Conservation (phyloP, 352 stramenopile species). For the Phytophthora constricta region DNA sequence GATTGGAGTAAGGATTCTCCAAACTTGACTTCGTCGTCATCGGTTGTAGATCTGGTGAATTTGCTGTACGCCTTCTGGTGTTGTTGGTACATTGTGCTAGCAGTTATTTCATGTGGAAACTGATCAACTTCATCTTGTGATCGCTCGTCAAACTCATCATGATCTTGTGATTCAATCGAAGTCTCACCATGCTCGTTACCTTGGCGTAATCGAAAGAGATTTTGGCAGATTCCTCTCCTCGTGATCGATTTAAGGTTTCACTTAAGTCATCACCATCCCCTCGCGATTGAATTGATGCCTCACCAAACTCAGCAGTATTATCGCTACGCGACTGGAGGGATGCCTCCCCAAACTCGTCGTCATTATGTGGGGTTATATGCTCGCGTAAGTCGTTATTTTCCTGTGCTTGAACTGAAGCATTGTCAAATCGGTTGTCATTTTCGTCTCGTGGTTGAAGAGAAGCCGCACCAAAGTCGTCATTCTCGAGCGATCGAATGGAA, state of each 20-base stretch:
- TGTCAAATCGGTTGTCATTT: too few species aligned
- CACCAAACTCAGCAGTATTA: background rate
- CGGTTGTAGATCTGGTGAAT: background rate
- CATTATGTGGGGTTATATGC: too few species aligned
- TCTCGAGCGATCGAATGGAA: background rate
- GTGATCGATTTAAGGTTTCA: too few species aligned
- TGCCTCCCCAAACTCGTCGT: slow-evolving; percentile 3
- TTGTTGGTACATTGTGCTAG: background rate
- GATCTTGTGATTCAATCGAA: too few species aligned
- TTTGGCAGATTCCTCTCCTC: too few species aligned
- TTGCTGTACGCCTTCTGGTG: background rate
- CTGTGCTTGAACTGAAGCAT: too few species aligned
- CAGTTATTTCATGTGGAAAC: background rate
- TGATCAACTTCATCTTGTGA: background rate
- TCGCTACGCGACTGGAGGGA: background rate
- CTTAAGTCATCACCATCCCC: too few species aligned
- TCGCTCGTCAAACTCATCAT: background rate
- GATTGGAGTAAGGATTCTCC: background rate
- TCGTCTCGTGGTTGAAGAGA: too few species aligned
- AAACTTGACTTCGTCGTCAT: background rate
- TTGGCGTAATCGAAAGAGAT: too few species aligned
- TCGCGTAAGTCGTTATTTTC: too few species aligned
- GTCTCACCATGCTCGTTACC: too few species aligned
- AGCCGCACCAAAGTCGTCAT: too few species aligned
- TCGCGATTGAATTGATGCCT: background rate